Evolutionary conservation across 164 flowering plant genomes (phyloP).

Genomic region (Sedum album): DNA sequence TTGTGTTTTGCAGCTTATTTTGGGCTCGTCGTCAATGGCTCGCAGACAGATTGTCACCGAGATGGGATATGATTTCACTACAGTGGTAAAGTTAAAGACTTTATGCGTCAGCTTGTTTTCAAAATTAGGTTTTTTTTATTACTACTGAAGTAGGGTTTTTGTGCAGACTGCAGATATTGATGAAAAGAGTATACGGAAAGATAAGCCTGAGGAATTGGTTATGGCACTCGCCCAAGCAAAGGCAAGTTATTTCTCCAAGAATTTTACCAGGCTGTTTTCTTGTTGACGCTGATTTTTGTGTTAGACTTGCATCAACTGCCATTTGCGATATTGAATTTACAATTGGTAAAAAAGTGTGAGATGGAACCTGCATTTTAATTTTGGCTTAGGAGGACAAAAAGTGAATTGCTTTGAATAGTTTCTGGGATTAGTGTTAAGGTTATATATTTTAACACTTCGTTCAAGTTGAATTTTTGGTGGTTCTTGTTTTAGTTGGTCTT

Average conservation of each 20-base stretch:
- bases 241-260: slow-evolving; percentile 22
- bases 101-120: too few species aligned
- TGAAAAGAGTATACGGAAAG: slow-evolving; percentile 68
- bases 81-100: slow-evolving; percentile 41
- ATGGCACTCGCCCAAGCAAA: slow-evolving; percentile 91
- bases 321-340: too few species aligned
- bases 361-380: too few species aligned
- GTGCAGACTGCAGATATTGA: slow-evolving; percentile 88
- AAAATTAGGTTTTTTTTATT: neutral
- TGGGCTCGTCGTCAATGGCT: slow-evolving; percentile 78
- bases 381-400: too few species aligned
- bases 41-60: slow-evolving; percentile 61
- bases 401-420: too few species aligned
- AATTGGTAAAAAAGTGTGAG: too few species aligned
- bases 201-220: slow-evolving; percentile 85
- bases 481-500: neutral
- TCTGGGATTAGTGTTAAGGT: too few species aligned
- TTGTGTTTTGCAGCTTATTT: slow-evolving; percentile 48
- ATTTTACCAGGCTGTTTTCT: neutral
- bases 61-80: slow-evolving; percentile 83
- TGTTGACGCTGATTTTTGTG: neutral
- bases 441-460: too few species aligned
- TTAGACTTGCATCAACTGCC: too few species aligned
- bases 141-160: neutral
- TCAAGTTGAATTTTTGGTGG: neutral